Base-by-base conservation (phyloP, 441 rosid species). In the Hypseocharis bilobata region DNA sequence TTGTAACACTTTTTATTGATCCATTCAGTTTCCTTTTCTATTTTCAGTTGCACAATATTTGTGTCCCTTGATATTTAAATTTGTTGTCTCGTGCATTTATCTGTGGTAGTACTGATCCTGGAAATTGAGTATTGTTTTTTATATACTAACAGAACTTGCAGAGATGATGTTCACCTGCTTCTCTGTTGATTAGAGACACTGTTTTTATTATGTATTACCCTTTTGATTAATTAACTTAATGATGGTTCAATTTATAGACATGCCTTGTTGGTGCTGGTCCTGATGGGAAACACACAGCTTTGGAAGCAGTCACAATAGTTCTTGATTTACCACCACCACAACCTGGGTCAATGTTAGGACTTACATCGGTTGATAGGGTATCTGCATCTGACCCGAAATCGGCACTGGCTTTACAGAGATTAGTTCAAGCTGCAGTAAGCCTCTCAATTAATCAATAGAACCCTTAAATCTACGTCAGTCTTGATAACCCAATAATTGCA, bases 221-320 rank as follows among this genome's bases (percentile, higher is more conserved):
- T 52, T 63, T 38, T 65, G 36, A 26, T 63, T 30, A 68, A 69
- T 56, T 62, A 27, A 51, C 51, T 56, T 34, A 52, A 54, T 60
- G 26, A 38, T 52, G 51, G 44, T 54, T 69, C 26, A 60, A 66
- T 62, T 63, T 69, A 16, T 73, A 93, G 99, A 94, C 99, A 36
- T 94, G 98, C 80, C 99, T 94, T 81, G 91, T 94, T 70, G 99
- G 99, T 65, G 99, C 99, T 78, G 99, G 99, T 76, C 96, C 96
- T 76, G 92, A 84, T 65, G 98, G 99, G 74, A 94, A 94, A 76
- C 98, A 91, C 82, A 91, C 96, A 19, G 98, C 99, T 58, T 70
- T 94, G 85, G 99, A 94, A 87, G 99, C 99, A 67, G 99, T 94
- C 65, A 94, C 99, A n/a, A 81, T 94, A 64, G 99, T 94, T 70